phyloP scores from a whole-genome alignment of 225 moss, liverwort and hornwort genomes.

The Sphagnum tenellum region DNA sequence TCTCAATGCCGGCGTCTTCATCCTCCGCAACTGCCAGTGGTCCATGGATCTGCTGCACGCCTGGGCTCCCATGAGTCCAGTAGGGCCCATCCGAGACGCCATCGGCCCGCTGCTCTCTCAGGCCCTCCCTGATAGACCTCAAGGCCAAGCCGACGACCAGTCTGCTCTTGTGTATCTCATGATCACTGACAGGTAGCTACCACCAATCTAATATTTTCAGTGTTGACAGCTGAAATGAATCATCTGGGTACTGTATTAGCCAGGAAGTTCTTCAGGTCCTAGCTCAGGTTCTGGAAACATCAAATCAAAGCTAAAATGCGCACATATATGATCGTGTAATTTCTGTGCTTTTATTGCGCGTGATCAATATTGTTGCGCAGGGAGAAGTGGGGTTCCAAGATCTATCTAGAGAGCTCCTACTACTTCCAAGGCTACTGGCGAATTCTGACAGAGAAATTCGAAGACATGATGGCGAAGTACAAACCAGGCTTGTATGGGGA shows the following conservation, averaged over 20 bases:
- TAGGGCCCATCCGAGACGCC: conserved; percentile 27
- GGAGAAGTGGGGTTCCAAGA: conserved; percentile 17
- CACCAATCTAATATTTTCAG: too few species aligned
- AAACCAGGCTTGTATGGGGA: conserved; percentile 27
- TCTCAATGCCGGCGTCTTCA: conserved; percentile 36
- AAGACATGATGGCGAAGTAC: conserved; percentile 36
- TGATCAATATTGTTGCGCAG: too few species aligned
- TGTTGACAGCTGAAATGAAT: too few species aligned
- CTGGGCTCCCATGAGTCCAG: conserved; percentile 35
- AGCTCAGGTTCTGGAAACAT: too few species aligned
- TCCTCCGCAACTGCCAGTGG: conserved; percentile 40
- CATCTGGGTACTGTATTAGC: too few species aligned
- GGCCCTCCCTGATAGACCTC: conserved; percentile 33
- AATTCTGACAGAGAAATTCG: conserved; percentile 32
- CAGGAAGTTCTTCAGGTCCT: too few species aligned
- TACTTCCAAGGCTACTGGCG: conserved; percentile 50
- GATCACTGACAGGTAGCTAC: conserved; percentile 4
- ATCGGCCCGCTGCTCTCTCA: conserved; percentile 34
- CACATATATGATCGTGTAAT: too few species aligned
- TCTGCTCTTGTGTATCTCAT: conserved; percentile 38
- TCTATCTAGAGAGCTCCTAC: conserved; percentile 36
- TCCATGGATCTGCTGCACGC: conserved; percentile 32
- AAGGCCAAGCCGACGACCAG: conserved; percentile 42
- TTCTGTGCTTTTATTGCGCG: too few species aligned
- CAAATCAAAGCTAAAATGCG: too few species aligned